phyloP scores from a whole-genome alignment of 345 rosid genomes.

The Geranium rotundifolium region DNA sequence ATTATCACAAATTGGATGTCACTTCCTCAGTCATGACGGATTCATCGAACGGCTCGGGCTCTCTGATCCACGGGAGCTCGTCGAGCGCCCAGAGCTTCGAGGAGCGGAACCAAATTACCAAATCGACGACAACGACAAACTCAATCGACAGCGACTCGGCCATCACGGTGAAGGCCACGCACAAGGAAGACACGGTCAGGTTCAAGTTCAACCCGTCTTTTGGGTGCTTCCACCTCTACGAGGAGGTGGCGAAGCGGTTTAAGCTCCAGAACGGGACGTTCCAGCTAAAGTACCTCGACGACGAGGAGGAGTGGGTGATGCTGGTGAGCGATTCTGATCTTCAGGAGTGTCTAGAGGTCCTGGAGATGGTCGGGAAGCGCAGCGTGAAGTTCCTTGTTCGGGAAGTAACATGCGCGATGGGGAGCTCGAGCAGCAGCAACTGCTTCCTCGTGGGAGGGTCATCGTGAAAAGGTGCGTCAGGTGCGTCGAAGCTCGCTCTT shows the following conservation, averaged over 20 bases:
- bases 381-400: slow-evolving; percentile 60
- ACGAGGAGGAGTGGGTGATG: slow-evolving; percentile 94
- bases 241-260: slow-evolving; percentile 69
- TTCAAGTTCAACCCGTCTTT: slow-evolving; percentile 63
- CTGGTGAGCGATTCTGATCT: slow-evolving; percentile 63
- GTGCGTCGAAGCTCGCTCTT: background rate
- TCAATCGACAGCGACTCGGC: slow-evolving; percentile 27
- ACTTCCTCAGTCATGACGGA: slow-evolving; percentile 48
- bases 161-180: slow-evolving; percentile 64
- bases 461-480: no score
- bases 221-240: slow-evolving; percentile 58
- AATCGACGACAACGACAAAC: slow-evolving; percentile 12
- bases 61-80: slow-evolving; percentile 34
- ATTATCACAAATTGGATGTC: slow-evolving; percentile 4
- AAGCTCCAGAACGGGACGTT: slow-evolving; percentile 53
- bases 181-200: slow-evolving; percentile 56
- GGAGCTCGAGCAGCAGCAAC: slow-evolving; percentile 65
- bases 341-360: slow-evolving; percentile 68
- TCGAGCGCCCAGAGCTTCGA: slow-evolving; percentile 47
- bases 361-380: slow-evolving; percentile 42
- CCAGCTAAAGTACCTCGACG: slow-evolving; percentile 77
- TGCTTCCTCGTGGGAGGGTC: slow-evolving; percentile 29
- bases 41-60: slow-evolving; percentile 55
- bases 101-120: slow-evolving; percentile 25
- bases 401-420: slow-evolving; percentile 29